Evolutionary conservation across 2,329 filamentous ascomycete genomes (phyloP), one percentile per base, ranked within the genome.

Genomic region (Phaeosphaeria sp.): DNA sequence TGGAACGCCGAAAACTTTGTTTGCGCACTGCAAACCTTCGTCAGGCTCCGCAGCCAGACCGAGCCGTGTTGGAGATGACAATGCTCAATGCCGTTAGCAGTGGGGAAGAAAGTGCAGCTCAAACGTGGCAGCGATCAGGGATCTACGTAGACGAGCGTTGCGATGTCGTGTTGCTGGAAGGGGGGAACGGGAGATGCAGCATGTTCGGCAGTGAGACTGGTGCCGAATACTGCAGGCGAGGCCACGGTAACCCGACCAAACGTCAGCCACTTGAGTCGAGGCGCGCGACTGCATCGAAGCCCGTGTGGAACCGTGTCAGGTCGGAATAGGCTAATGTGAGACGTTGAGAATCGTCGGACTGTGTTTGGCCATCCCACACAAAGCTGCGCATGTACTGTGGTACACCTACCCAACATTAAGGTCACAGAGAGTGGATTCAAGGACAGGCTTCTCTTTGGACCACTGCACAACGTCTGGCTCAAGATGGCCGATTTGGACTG

Each of bases 1-100:
- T 70, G 66, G 60, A 62, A 66, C 65, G 71, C 65, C 68, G 62
- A 73, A 74, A 75, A 76, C 72, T 73, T 72, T 74, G 72, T 74
- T 74, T 69, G 58, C 56, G 59, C 55, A 63, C 64, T 62, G 58
- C 58, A 70, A 72, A 72, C 71, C 67, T 72, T 74, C 65, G 58
- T 62, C 59, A 58, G 64, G 58, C 58, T 60, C 61, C 61, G 59
- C 59, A 58, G 60, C 56, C 60, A 62, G 54, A 58, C 64, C 68
- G 64, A 70, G 63, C 67, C 68, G 69, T 63, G 62, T 61, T 62
- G 61, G 53, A 54, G 58, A 50, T 48, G 42, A 39, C 4, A 39
- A 50, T 39, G 33, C 60, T 65, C 55, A 56, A 66, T 64, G 36
- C 49, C 48, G 55, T 55, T 63, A 62, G 59, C 43, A 41, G 56